These are phyloP conservation scores for Iodosphaeria phyllophila DNA, from an alignment of 2,329 filamentous ascomycete species.

Conservation along the genomic window DNA sequence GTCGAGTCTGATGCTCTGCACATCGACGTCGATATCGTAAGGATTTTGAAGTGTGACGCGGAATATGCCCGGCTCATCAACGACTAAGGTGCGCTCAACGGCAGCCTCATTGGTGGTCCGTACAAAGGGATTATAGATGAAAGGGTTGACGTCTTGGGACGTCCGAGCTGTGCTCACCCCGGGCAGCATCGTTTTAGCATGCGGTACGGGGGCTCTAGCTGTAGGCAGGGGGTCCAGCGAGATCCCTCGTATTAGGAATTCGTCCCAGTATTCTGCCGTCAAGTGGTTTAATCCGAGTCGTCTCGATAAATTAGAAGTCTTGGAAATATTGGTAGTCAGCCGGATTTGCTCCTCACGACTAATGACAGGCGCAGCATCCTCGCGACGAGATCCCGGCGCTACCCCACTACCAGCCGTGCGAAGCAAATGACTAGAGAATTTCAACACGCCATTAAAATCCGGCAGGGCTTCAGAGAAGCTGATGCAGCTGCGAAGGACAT, in stretches of 20 bases:
- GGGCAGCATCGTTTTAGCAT: constrained; percentile 35
- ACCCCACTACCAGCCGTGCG: constrained; percentile 66
- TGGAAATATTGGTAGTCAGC: constrained; percentile 68
- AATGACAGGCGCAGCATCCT: constrained; percentile 53
- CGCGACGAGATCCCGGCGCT: constrained; percentile 49
- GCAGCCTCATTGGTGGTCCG: constrained; percentile 43
- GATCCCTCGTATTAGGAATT: constrained; percentile 71
- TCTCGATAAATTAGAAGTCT: constrained; percentile 61
- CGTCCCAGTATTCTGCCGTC: constrained; percentile 87
- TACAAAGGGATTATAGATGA: constrained; percentile 88
- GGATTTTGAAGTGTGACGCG: constrained; percentile 79
- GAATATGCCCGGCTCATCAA: constrained; percentile 61
- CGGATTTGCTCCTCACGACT: constrained; percentile 68
- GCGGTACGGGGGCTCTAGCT: constrained; percentile 45
- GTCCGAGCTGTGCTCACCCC: constrained; percentile 28
- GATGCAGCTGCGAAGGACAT: constrained; percentile 76
- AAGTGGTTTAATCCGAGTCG: constrained; percentile 53
- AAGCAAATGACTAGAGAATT: constrained; percentile 69
- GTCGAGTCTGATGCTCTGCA: constrained; percentile 64
- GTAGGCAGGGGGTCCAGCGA: constrained; percentile 45
- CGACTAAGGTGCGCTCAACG: constrained; percentile 53
- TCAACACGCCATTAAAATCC: constrained; percentile 77
- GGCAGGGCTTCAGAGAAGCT: constrained; percentile 87
- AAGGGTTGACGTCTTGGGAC: constrained; percentile 56
- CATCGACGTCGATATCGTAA: constrained; percentile 79